A percentile compares a stretch with the other conserved stretches of the same genome.
Conservation (phyloP, 129 eudicot genomes). For the Chrysanthemum lavandulifolium region DNA sequence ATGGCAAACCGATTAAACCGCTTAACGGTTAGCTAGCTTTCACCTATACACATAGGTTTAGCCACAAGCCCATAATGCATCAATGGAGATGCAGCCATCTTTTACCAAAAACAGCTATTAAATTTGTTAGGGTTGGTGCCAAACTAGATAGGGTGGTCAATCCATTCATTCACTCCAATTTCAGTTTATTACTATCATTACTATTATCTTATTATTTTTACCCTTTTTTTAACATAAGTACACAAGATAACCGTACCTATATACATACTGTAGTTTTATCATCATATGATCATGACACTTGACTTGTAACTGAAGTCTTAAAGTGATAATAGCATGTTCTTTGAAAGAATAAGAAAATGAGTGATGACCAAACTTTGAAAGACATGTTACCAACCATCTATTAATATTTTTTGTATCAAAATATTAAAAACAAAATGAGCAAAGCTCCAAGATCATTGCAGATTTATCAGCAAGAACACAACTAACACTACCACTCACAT, state of each 20-base stretch:
- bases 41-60: no score
- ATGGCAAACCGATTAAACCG: no score
- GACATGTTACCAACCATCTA: not conserved
- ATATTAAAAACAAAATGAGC: not conserved
- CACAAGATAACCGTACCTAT: no score
- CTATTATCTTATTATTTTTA: not conserved
- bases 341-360: not conserved
- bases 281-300: not conserved
- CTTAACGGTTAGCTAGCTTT: no score
- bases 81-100: not conserved
- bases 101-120: not conserved
- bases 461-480: not conserved
- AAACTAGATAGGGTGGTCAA: not conserved
- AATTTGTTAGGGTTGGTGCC: conserved; percentile 2
- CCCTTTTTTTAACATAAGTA: not conserved
- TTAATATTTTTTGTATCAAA: not conserved
- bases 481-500: conserved; percentile 23
- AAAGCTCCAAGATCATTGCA: not conserved
- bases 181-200: not conserved
- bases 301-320: not conserved
- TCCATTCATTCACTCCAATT: not conserved
- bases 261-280: no score
- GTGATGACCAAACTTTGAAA: not conserved
- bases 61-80: no score
- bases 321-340: not conserved